These are phyloP conservation scores for Aureobasidium sp. DNA, from an alignment of 2,329 filamentous ascomycete genomes.

Conservation along the genomic window DNA sequence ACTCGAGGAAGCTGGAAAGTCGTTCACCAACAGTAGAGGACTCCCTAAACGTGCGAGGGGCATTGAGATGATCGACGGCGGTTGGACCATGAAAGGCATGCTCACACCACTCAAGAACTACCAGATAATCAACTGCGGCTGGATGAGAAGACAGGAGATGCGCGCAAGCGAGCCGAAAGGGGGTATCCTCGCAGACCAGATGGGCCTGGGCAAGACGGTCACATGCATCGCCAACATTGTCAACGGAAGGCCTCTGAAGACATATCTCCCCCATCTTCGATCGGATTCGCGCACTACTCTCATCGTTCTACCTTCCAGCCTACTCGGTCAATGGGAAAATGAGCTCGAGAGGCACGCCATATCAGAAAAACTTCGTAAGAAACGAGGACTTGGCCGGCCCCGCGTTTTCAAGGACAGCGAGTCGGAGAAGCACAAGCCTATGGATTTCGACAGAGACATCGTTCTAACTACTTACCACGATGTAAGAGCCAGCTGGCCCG, in stretches of 20 bases:
- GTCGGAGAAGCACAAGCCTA: neutral
- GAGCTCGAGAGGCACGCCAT: conserved; percentile 33
- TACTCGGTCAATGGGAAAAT: conserved; percentile 42
- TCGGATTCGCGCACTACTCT: conserved; percentile 39
- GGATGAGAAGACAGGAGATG: conserved; percentile 61
- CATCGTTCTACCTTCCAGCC: conserved; percentile 43
- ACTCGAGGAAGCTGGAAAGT: conserved; percentile 43
- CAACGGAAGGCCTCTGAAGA: conserved; percentile 36
- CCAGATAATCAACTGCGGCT: conserved; percentile 58
- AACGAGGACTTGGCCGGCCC: conserved; percentile 23
- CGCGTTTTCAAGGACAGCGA: conserved; percentile 15
- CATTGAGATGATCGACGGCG: conserved; percentile 36
- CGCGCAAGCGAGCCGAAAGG: conserved; percentile 35
- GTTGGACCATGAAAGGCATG: conserved; percentile 57
- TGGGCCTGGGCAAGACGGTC: conserved; percentile 47
- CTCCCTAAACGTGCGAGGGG: neutral
- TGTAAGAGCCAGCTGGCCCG: conserved; percentile 39
- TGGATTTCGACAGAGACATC: conserved; percentile 26
- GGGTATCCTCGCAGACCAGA: conserved; percentile 47
- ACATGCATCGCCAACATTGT: conserved; percentile 51
- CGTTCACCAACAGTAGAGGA: conserved; percentile 42
- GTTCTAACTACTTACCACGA: conserved; percentile 49
- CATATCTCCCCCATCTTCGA: conserved; percentile 4
- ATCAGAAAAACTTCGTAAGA: neutral
- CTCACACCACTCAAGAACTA: conserved; percentile 49